Base-by-base conservation (phyloP, 2,329 filamentous ascomycete species). In the Cryphonectria parasitica region DNA sequence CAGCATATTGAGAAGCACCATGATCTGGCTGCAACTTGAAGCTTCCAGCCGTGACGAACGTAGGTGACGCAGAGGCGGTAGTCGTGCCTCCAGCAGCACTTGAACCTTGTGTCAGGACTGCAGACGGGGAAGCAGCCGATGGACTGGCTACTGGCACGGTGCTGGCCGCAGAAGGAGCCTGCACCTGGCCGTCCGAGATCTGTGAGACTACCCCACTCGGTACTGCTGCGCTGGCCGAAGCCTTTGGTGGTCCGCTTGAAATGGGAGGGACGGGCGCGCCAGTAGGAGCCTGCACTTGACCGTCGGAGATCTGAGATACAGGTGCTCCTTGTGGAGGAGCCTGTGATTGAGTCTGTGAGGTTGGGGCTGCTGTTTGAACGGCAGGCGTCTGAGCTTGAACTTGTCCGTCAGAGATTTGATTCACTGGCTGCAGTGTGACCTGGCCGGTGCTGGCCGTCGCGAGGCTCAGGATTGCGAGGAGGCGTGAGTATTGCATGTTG, bases 271-370 rank as follows among this genome's bases (percentile, higher is more conserved):
- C 10, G 31, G 56, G 56, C 0, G 5, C 17, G 25, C 4, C 17
- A 19, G 43, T 65, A 3, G 63, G 63, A n/a, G 45, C 63, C 28
- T 65, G 63, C 11, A 65, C 25, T 34, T 65, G 63, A 15, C 63
- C 63, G 22, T 64, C 62, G 25, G 62, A 64, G 4, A 43, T 64
- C 41, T 64, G 36, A 19, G 22, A 28, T 7, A 64, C 62, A 25
- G 63, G 63, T 17, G 25, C 25, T 22, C 25, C 28, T 3, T 3
- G 63, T 31, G 17, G 28, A 2, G 63, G 56, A 19, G 52, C 52
- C 11, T 56, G 52, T 11, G 52, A 28, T 4, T 15, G 62, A 11
- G 0, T 25, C 19, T 64, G n/a, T 5, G 62, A n/a, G 15, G n/a
- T 15, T 34, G 22, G 25, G 17, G 62, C 5, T 43, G 8, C 52